phyloP scores from a whole-genome alignment of 164 flowering plant species.

The Houttuynia cordata region DNA sequence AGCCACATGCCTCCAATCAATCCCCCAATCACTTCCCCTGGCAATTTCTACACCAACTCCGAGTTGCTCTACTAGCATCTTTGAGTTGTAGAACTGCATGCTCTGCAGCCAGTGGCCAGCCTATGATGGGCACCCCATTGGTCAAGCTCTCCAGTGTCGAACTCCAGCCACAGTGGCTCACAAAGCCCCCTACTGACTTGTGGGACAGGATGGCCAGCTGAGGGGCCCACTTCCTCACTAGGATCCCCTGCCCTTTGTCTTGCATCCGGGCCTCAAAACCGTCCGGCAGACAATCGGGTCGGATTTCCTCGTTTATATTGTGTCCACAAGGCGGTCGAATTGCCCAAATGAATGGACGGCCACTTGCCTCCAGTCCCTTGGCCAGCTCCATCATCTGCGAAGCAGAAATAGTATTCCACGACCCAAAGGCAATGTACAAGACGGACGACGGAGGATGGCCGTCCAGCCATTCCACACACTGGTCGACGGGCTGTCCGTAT shows the following conservation, averaged over 20 bases:
- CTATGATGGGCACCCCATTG: constrained; percentile 11
- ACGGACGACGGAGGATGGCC: constrained; percentile 3
- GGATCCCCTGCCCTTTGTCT: constrained; percentile 10
- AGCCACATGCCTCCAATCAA: not conserved
- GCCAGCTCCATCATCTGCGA: constrained; percentile 27
- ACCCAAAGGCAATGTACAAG: constrained; percentile 18
- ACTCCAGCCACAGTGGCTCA: constrained; percentile 10
- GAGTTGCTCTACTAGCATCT: constrained; percentile 11
- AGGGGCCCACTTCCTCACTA: constrained; percentile 19
- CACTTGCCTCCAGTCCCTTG: constrained; percentile 16
- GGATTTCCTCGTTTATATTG: constrained; percentile 7
- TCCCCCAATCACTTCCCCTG: constrained; percentile 2
- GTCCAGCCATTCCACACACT: constrained; percentile 8
- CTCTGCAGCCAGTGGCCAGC: constrained; percentile 11
- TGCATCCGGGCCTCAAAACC: constrained; percentile 15
- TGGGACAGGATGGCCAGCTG: constrained; percentile 10
- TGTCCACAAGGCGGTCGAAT: constrained; percentile 20
- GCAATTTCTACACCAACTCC: constrained; percentile 9
- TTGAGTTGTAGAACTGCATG: constrained; percentile 10
- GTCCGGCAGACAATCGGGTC: constrained; percentile 21
- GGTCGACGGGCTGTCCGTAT: constrained; percentile 6
- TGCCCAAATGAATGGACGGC: constrained; percentile 20
- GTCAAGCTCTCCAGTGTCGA: constrained; percentile 11
- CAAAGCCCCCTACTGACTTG: constrained; percentile 6
- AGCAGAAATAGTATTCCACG: constrained; percentile 12